Conservation (phyloP, 169 alveolate genomes). For the Cyclospora cayetanensis region DNA sequence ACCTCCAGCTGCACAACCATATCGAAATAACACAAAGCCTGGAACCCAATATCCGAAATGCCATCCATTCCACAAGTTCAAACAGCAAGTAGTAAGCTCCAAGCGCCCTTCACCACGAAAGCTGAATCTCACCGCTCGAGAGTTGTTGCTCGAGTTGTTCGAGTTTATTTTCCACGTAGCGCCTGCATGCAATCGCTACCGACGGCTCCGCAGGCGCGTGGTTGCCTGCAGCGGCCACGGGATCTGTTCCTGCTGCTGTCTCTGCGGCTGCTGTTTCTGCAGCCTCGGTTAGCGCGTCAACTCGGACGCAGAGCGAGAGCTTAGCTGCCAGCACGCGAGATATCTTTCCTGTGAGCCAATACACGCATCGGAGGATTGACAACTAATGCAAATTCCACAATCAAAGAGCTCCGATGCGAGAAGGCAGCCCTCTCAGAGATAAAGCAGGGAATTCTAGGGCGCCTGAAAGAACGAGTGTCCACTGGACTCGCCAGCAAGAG, state of each 20-base stretch:
- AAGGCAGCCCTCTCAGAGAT: too few species aligned
- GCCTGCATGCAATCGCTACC: constrained; percentile 68
- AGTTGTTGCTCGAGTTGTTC: constrained; percentile 57
- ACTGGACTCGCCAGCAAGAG: too few species aligned
- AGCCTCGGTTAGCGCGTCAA: constrained; percentile 95
- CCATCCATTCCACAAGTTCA: neutral
- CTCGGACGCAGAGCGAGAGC: constrained; percentile 98
- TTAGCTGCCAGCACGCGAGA: constrained; percentile 99
- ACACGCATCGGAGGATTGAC: neutral
- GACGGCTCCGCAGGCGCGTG: constrained; percentile 67
- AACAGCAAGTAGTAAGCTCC: neutral
- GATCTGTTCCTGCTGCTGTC: constrained; percentile 47
- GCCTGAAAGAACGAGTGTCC: too few species aligned
- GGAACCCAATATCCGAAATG: neutral
- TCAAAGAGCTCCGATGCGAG: constrained; percentile 11
- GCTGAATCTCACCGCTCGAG: constrained; percentile 21
- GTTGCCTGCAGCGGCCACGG: neutral
- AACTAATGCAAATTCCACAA: neutral
- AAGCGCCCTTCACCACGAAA: neutral
- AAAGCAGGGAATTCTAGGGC: too few species aligned
- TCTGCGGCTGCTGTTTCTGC: constrained; percentile 72
- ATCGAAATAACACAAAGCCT: neutral
- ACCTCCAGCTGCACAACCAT: neutral
- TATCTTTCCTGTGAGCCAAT: constrained; percentile 89
- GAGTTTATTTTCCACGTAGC: constrained; percentile 71